Percentiles rank a stretch among this genome's conserved stretches.
Conservation (phyloP, 768 basidiomycete species). For the Zangia roseola region DNA sequence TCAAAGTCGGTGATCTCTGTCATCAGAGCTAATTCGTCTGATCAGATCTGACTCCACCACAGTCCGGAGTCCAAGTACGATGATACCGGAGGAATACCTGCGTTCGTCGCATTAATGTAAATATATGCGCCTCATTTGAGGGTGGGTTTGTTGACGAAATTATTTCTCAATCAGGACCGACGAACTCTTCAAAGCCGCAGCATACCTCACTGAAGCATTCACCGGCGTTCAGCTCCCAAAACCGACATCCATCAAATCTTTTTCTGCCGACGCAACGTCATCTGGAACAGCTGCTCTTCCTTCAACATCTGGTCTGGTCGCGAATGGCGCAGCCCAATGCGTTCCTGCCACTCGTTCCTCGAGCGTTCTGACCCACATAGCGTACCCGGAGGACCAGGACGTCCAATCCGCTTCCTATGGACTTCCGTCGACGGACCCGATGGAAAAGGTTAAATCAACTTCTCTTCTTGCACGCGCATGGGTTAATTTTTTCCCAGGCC, state of each 20-base stretch:
- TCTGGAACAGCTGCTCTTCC: not conserved
- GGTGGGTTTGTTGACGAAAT: conserved; percentile 2
- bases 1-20: conserved; percentile 38
- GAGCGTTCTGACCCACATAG: conserved; percentile 21
- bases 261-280: not conserved
- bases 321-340: not conserved
- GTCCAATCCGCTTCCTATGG: not conserved
- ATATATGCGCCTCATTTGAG: not conserved
- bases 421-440: not conserved
- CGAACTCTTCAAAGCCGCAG: conserved; percentile 73
- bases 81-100: conserved; percentile 62
- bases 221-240: conserved; percentile 28
- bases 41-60: not conserved
- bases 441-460: not conserved
- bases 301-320: not conserved
- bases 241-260: conserved; percentile 14
- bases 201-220: conserved; percentile 72
- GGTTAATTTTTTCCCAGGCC: not conserved
- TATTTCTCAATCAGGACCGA: conserved; percentile 50
- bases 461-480: not conserved
- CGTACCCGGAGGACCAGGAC: conserved; percentile 10
- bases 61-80: conserved; percentile 68
- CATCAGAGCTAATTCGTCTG: not conserved
- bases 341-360: conserved; percentile 19
- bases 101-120: conserved; percentile 69